Evolutionary conservation across 2,329 filamentous ascomycete species (phyloP).

Genomic region (Metarhizium guizhouense): DNA sequence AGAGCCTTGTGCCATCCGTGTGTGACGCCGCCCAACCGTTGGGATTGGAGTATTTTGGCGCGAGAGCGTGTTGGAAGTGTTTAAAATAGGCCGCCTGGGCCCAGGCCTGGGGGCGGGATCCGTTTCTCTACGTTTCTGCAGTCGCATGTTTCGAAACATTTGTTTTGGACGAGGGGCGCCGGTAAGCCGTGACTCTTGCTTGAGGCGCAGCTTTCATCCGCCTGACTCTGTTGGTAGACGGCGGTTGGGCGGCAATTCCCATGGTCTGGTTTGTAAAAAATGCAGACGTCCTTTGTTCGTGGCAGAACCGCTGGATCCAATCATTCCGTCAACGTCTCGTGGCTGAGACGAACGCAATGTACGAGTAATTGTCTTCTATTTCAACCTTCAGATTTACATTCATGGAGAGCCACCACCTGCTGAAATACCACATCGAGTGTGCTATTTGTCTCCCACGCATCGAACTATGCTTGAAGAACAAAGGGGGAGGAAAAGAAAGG

Average conservation of each 20-base stretch:
- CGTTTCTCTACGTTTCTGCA: conserved; percentile 24
- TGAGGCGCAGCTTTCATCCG: too few relatives aligned
- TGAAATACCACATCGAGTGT: background rate
- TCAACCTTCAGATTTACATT: background rate
- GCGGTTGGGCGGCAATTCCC: too few relatives aligned
- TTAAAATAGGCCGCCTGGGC: background rate
- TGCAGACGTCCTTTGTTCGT: too few relatives aligned
- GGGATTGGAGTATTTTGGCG: background rate
- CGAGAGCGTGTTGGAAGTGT: background rate
- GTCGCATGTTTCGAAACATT: conserved; percentile 2
- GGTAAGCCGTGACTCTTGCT: too few relatives aligned
- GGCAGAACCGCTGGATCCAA: too few relatives aligned
- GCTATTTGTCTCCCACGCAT: background rate
- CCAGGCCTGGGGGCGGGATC: too few relatives aligned
- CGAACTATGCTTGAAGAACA: background rate
- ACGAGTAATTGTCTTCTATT: conserved; percentile 1
- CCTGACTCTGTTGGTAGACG: too few relatives aligned
- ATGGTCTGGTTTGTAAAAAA: too few relatives aligned
- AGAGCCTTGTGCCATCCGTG: background rate
- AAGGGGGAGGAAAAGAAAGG: background rate
- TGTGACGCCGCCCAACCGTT: background rate
- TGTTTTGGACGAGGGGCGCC: background rate
- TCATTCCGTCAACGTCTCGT: too few relatives aligned
- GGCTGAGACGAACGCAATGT: too few relatives aligned
- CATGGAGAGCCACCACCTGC: background rate